phyloP scores from a whole-genome alignment of 208 protist genomes.

The Trypanosoma boissoni region DNA sequence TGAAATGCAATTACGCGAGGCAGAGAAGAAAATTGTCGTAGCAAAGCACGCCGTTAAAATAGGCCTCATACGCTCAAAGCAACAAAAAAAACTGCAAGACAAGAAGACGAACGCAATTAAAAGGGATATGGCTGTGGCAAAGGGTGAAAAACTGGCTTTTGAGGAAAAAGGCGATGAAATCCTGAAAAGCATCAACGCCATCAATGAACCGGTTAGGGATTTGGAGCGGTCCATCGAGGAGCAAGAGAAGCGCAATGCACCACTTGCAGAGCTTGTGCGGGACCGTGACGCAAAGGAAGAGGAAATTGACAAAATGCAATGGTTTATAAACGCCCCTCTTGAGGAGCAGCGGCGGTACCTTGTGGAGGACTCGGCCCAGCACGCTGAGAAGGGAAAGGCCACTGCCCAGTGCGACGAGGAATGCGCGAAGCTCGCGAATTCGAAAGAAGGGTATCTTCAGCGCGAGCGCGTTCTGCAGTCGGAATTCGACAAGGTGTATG shows the following conservation, averaged over 20 bases:
- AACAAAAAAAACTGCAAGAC: slow-evolving; percentile 28
- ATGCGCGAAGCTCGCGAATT: slow-evolving; percentile 24
- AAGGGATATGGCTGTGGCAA: slow-evolving; percentile 31
- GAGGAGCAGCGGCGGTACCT: slow-evolving; percentile 41
- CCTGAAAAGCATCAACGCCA: slow-evolving; percentile 38
- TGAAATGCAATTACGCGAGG: slow-evolving; percentile 12
- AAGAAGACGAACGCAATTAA: slow-evolving; percentile 36
- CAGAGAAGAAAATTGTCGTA: slow-evolving; percentile 26
- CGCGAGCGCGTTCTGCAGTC: slow-evolving; percentile 29
- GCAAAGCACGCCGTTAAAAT: slow-evolving; percentile 40
- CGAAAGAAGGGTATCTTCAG: slow-evolving; percentile 18
- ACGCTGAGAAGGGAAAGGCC: slow-evolving; percentile 18
- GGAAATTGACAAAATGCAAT: slow-evolving; percentile 39
- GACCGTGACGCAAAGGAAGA: slow-evolving; percentile 35
- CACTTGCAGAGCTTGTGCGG: slow-evolving; percentile 29
- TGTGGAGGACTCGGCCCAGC: slow-evolving; percentile 24
- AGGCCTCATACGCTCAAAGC: slow-evolving; percentile 39
- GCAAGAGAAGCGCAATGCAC: slow-evolving; percentile 29
- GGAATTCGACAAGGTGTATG: slow-evolving; percentile 49
- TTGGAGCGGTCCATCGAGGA: slow-evolving; percentile 40
- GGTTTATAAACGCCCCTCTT: slow-evolving; percentile 49
- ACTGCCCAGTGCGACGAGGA: slow-evolving; percentile 27
- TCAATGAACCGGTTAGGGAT: slow-evolving; percentile 36
- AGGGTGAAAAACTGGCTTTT: slow-evolving; percentile 27
- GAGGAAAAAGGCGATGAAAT: slow-evolving; percentile 21